These are phyloP conservation scores for Colletotrichum salicis DNA, from an alignment of 2,329 filamentous ascomycete species.

Conservation along the genomic window DNA sequence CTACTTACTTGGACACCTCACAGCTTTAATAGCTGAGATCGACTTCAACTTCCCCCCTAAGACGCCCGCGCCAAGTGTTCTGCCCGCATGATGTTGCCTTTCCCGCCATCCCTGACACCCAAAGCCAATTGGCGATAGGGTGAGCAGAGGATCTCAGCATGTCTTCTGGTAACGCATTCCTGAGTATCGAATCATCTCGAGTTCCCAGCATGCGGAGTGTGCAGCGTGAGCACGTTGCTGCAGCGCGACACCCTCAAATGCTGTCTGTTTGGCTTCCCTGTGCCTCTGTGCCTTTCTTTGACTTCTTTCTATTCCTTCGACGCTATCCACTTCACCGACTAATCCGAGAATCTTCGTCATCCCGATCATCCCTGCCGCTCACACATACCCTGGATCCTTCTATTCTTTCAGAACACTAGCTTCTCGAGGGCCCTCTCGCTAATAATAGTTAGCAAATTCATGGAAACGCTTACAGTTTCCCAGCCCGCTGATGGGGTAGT, in stretches of 20 bases:
- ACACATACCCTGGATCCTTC: not conserved
- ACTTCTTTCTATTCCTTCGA: not conserved
- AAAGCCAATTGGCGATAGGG: constrained; percentile 25
- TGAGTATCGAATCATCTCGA: constrained; percentile 15
- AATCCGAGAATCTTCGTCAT: constrained; percentile 3
- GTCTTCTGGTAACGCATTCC: not conserved
- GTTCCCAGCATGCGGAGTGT: not conserved
- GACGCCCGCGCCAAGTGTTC: constrained; percentile 35
- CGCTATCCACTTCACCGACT: not conserved
- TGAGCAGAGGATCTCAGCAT: constrained; percentile 14
- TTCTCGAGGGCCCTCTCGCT: constrained; percentile 1
- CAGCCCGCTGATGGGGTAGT: not conserved
- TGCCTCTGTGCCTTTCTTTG: not conserved
- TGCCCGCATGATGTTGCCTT: constrained; percentile 32
- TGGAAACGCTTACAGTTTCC: not conserved
- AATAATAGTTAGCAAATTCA: not conserved
- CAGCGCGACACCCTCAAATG: constrained; percentile 4
- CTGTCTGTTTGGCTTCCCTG: not conserved
- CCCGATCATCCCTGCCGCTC: constrained; percentile 8
- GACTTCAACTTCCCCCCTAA: constrained; percentile 11
- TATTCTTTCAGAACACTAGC: constrained; percentile 3
- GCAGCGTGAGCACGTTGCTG: constrained; percentile 5
- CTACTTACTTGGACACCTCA: not conserved
- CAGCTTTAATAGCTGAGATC: not conserved
- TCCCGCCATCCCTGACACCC: constrained; percentile 27